A percentile compares a stretch with the other conserved stretches of the same genome.
These are phyloP conservation scores for Phalaenopsis hybrid DNA, from an alignment of 116 monocot genomes.

Conservation along the genomic window DNA sequence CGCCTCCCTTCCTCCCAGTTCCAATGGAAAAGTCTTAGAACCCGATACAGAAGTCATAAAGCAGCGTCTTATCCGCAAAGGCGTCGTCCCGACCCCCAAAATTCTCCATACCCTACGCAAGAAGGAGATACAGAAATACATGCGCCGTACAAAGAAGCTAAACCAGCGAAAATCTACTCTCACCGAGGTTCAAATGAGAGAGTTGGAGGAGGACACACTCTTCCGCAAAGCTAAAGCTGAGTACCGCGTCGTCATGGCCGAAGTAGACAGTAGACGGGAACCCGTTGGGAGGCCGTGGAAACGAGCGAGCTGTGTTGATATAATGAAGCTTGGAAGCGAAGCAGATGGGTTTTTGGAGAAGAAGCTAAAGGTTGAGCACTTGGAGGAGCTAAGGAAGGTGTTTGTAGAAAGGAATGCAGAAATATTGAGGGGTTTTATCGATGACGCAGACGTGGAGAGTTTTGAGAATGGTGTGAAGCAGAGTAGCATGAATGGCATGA, in stretches of 20 bases:
- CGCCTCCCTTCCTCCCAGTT: constrained; percentile 6
- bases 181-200: constrained; percentile 15
- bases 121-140: constrained; percentile 67
- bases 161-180: constrained; percentile 7
- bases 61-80: constrained; percentile 53
- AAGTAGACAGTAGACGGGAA: constrained; percentile 12
- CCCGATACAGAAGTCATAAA: constrained; percentile 40
- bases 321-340: constrained; percentile 12
- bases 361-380: constrained; percentile 48
- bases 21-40: not conserved
- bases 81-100: constrained; percentile 81
- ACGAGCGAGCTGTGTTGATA: constrained; percentile 10
- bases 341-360: constrained; percentile 14
- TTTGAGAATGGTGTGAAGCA: not conserved
- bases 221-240: constrained; percentile 47
- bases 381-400: constrained; percentile 63
- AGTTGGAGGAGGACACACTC: constrained; percentile 34
- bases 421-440: constrained; percentile 50
- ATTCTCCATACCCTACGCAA: constrained; percentile 82
- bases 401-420: constrained; percentile 58
- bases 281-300: constrained; percentile 63
- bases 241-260: constrained; percentile 47
- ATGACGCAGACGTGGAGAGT: constrained; percentile 42
- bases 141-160: constrained; percentile 49
- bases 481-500: not conserved